Percentiles rank a stretch among this genome's conserved stretches.
These are phyloP conservation scores for Mikania micrantha DNA, from an alignment of 129 eudicot genomes.

Conservation along the genomic window DNA sequence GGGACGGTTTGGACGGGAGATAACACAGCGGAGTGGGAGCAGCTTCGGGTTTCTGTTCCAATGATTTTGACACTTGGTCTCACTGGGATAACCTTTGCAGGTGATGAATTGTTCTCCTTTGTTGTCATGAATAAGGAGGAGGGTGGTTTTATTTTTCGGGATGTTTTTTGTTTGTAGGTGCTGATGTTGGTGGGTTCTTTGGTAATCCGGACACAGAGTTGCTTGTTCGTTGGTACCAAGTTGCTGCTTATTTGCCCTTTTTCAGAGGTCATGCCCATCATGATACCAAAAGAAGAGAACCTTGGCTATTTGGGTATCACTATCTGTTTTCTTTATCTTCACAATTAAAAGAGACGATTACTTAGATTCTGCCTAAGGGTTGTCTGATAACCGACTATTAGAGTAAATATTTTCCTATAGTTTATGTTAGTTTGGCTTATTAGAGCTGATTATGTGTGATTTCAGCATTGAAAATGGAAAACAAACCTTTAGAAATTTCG, in stretches of 20 bases:
- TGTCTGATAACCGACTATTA: too few species aligned
- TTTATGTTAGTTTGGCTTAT: too few species aligned
- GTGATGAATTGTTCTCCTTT: constrained; percentile 32
- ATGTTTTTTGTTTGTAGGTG: constrained; percentile 42
- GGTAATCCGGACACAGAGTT: constrained; percentile 94
- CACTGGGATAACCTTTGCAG: constrained; percentile 81
- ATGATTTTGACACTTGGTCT: constrained; percentile 90
- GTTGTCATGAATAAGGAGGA: constrained; percentile 30
- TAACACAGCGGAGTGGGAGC: constrained; percentile 97
- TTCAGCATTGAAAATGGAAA: background rate
- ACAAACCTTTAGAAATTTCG: background rate
- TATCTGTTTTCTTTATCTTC: background rate
- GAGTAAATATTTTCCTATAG: too few species aligned
- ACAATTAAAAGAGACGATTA: background rate
- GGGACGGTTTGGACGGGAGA: constrained; percentile 99
- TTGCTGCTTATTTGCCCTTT: constrained; percentile 95
- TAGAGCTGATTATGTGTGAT: background rate
- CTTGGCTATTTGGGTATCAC: constrained; percentile 90
- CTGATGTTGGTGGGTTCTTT: constrained; percentile 98
- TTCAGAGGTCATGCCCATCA: constrained; percentile 98
- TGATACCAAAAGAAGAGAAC: constrained; percentile 97
- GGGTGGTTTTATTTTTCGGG: background rate
- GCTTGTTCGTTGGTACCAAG: constrained; percentile 98
- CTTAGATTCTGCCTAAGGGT: background rate
- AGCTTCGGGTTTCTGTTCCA: constrained; percentile 94